Evolutionary conservation across 208 protist genomes (phyloP), one percentile per base, ranked within the genome.

Genomic region (Leishmania braziliensis): DNA sequence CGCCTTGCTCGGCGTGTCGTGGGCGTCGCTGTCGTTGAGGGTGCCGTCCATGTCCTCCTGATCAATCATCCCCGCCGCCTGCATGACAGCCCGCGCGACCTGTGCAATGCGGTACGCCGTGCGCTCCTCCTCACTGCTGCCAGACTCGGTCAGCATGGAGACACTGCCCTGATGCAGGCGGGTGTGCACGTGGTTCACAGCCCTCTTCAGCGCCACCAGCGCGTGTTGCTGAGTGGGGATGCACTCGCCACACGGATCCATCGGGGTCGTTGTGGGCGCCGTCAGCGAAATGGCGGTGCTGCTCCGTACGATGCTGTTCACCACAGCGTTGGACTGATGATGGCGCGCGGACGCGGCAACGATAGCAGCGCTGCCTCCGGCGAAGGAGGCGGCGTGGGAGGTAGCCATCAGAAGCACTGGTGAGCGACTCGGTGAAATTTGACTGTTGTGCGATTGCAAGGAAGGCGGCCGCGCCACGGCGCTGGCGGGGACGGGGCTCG

Each of bases 61-160:
- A 62, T 85, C 82, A 50, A 85, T 85, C 69, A 74, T 85, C 65
- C 81, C 82, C 0, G 82, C 82, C 14, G 82, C 82, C 50, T 69
- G 82, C 70, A 85, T 75, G 18, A 81, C 82, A 2, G 82, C 76
- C 72, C 53, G 50, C 71, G 81, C 71, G 3, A 75, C 73, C 53
- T 69, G 72, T 20, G 82, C 82, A 46, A 85, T 81, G 62, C 82
- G 77, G 71, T 79, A 69, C 20, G 76, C 82, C 43, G 82, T 58
- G 50, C 68, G 48, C 62, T 81, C 82, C 3, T 85, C 82, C 71
- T 85, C 82, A 20, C 23, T 78, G 60, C 62, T 50, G 26, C 6
- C 20, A 6, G 5, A 36, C 20, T 8, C 3, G 12, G 3, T 1
- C 9, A 6, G 56, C 23, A 14, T 2, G 51, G 68, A 4, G 14